Evolutionary conservation across 306 rosid species (phyloP).

Genomic region (Arachis stenosperma): DNA sequence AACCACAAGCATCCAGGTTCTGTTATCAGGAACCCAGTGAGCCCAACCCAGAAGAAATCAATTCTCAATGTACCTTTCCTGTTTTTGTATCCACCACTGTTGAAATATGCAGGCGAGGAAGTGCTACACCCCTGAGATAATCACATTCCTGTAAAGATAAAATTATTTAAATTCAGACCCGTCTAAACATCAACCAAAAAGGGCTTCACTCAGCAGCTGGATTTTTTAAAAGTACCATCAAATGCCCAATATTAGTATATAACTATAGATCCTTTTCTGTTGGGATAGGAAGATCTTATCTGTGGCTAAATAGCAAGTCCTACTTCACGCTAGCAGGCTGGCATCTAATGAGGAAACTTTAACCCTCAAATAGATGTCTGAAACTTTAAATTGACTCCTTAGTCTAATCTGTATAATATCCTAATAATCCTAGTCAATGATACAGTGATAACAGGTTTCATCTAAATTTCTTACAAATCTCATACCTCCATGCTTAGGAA

Average conservation of each 20-base stretch:
- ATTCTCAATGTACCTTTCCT: constrained; percentile 67
- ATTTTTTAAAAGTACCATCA: constrained; percentile 18
- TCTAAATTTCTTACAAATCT: neutral
- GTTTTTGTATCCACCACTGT: constrained; percentile 94
- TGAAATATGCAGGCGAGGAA: constrained; percentile 82
- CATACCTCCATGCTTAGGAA: constrained; percentile 85
- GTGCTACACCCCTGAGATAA: constrained; percentile 79
- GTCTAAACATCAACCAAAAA: neutral
- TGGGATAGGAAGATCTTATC: constrained; percentile 24
- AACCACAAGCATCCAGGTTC: too few relatives aligned
- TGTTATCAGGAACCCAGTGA: too few relatives aligned
- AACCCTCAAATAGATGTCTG: neutral
- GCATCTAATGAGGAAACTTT: neutral
- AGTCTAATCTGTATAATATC: neutral
- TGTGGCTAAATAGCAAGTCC: constrained; percentile 17
- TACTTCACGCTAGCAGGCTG: constrained; percentile 18
- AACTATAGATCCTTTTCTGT: constrained; percentile 4
- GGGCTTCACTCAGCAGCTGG: constrained; percentile 29
- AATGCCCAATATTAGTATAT: constrained; percentile 8
- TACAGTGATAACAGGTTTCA: neutral
- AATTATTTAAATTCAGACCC: constrained; percentile 24
- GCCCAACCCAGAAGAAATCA: constrained; percentile 27
- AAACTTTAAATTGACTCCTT: neutral
- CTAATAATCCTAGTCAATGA: neutral
- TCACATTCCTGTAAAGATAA: constrained; percentile 79